Conservation (phyloP, 2,329 filamentous ascomycete species). For the Hymenoscyphus occultus region DNA sequence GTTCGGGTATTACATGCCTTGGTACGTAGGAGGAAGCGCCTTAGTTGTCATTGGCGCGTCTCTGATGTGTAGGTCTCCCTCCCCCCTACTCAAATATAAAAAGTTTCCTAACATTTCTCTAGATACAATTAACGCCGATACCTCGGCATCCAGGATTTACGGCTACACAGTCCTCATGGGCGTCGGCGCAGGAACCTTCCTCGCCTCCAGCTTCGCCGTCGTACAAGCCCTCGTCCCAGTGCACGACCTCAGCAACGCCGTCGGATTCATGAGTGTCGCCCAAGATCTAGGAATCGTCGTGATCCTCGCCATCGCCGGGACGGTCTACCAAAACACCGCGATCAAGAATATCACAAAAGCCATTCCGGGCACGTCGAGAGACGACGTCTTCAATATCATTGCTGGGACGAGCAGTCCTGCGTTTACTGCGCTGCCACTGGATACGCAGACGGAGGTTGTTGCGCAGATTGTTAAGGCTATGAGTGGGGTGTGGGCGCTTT, state of each 20-base stretch:
- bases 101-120: not conserved
- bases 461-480: not conserved
- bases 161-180: conserved; percentile 41
- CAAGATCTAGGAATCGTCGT: conserved; percentile 40
- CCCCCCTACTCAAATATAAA: not conserved
- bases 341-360: conserved; percentile 29
- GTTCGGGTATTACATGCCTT: conserved; percentile 41
- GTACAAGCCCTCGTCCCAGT: conserved; percentile 38
- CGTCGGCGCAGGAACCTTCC: conserved; percentile 39
- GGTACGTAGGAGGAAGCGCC: conserved; percentile 38
- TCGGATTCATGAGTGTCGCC: conserved; percentile 41
- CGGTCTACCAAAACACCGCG: conserved; percentile 39
- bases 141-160: conserved; percentile 32
- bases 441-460: not conserved
- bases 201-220: conserved; percentile 37
- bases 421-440: not conserved
- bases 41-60: conserved; percentile 35
- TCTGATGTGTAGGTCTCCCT: conserved; percentile 28
- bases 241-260: conserved; percentile 34
- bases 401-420: not conserved
- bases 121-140: conserved; percentile 26
- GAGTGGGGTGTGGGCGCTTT: not conserved
- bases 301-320: conserved; percentile 39
- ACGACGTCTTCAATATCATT: not conserved
- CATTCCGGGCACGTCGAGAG: not conserved